phyloP scores from a whole-genome alignment of 2,329 filamentous ascomycete species.

The Exophiala alcalophila region DNA sequence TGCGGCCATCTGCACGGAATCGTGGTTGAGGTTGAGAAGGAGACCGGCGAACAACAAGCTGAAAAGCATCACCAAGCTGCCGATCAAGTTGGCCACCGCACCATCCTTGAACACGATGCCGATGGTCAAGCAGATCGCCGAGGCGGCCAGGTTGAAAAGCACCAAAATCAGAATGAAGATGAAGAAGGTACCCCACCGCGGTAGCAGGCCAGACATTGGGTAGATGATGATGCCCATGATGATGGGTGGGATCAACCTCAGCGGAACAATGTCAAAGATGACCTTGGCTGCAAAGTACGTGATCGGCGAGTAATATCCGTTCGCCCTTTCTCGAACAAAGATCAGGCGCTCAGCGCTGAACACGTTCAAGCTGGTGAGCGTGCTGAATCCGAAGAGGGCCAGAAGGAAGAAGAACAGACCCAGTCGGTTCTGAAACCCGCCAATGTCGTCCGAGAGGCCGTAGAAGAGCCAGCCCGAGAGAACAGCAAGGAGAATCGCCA shows the following conservation, averaged over 20 bases:
- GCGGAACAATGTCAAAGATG: conserved; percentile 93
- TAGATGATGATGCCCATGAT: conserved; percentile 96
- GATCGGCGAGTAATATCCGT: conserved; percentile 91
- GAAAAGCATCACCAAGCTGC: conserved; percentile 95
- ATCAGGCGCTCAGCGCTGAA: conserved; percentile 88
- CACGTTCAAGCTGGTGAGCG: conserved; percentile 86
- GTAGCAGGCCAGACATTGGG: conserved; percentile 91
- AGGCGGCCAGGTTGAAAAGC: conserved; percentile 91
- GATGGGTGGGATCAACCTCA: conserved; percentile 90
- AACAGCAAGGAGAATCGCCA: conserved; percentile 89
- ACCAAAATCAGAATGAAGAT: conserved; percentile 90
- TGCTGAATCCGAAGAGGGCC: conserved; percentile 94
- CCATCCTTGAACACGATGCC: conserved; percentile 91
- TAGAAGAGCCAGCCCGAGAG: conserved; percentile 96
- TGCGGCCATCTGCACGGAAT: conserved; percentile 76
- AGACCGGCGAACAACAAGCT: conserved; percentile 91
- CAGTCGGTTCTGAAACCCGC: conserved; percentile 94
- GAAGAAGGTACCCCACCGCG: conserved; percentile 78
- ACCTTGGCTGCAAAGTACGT: conserved; percentile 96
- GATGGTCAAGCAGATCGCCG: conserved; percentile 91
- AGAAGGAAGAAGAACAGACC: conserved; percentile 97
- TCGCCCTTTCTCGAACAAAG: conserved; percentile 89
- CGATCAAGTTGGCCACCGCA: conserved; percentile 88
- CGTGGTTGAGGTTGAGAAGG: conserved; percentile 71
- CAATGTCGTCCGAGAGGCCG: conserved; percentile 90